These are phyloP conservation scores for Lactarius indigo DNA, from an alignment of 768 basidiomycete species.

Conservation along the genomic window DNA sequence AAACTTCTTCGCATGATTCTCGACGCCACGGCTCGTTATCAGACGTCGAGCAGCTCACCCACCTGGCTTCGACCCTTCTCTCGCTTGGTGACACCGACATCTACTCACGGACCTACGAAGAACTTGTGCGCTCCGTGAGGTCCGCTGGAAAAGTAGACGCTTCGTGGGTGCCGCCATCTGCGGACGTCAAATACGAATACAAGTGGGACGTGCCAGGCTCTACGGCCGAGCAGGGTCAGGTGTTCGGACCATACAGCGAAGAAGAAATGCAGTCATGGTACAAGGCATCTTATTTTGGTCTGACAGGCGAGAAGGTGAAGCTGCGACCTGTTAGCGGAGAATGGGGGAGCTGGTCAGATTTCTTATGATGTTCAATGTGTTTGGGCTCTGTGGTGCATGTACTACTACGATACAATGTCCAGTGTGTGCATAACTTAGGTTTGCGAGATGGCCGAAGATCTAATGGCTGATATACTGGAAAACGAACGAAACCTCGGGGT, in stretches of 20 bases:
- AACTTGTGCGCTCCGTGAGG: conserved; percentile 73
- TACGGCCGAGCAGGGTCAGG: conserved; percentile 42
- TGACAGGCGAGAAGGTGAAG: conserved; percentile 71
- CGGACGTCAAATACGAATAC: conserved; percentile 76
- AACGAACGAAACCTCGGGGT: conserved; percentile 86
- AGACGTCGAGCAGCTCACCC: conserved; percentile 77
- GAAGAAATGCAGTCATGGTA: conserved; percentile 80
- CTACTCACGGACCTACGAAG: conserved; percentile 83
- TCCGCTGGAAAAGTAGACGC: conserved; percentile 64
- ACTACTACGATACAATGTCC: conserved; percentile 19
- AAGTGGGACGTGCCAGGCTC: conserved; percentile 64
- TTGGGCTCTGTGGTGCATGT: conserved; percentile 2
- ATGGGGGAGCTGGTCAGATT: conserved; percentile 73
- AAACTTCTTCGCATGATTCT: conserved; percentile 1
- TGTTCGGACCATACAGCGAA: conserved; percentile 79
- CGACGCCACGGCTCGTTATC: conserved; percentile 33
- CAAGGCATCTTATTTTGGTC: conserved; percentile 78
- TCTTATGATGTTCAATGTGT: conserved; percentile 29
- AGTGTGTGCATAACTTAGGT: conserved; percentile 16
- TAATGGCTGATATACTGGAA: conserved; percentile 96
- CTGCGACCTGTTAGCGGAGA: conserved; percentile 62
- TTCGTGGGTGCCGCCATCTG: conserved; percentile 73
- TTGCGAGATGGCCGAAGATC: conserved; percentile 5
- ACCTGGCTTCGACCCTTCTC: conserved; percentile 86
- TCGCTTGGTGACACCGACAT: conserved; percentile 82